Base-by-base conservation (phyloP, 2,329 filamentous ascomycete genomes). In the Juglanconis oblonga region DNA sequence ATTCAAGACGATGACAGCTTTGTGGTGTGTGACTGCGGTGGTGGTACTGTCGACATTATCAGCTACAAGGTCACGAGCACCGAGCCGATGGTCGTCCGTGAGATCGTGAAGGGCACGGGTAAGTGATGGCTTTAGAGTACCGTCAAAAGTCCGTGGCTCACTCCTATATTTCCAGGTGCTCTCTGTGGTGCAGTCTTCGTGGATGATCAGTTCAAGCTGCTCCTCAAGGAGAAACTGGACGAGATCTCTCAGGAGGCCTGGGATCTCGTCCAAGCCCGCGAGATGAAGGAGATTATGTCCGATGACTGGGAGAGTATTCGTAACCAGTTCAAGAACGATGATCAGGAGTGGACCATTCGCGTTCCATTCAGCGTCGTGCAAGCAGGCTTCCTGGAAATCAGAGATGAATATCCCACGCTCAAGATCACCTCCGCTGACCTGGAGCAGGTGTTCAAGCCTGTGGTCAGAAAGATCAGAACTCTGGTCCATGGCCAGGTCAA, bases 141-240 rank as follows among this genome's bases (percentile, higher is more conserved):
- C 4, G 13, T 3, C 31, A 3, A 40, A 8, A 3, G 2, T 33
- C n/a, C 48, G 3, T 9, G 17, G 17, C 17, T 17, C 17, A 17
- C 17, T 32, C 38, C 6, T 24, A 44, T 3, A 11, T 1, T 33
- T 3, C 7, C n/a, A 76, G 76, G 75, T 2, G 71, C 36, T 0
- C 64, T 80, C 0, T 78, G 74, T 2, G 77, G 77, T 0, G 75
- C 67, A 0, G 65, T 77, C 0, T 77, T 79, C 11, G 67, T 80
- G 0, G 76, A 79, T 35, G 69, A 79, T 3, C 58, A 45, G 0
- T 79, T 79, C n/a, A 1, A 69, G 1, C 0, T 57, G 0, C 53
- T 75, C 1, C 59, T 79, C 3, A 64, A 68, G 33, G 3, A 3
- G 0, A 73, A 70, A 7, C 14, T 76, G 0, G 4, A 59, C 0